A percentile compares a stretch with the other conserved stretches of the same genome.
These are phyloP conservation scores for Penicillium cataractarum DNA, from an alignment of 495 filamentous ascomycete genomes.

Conservation along the genomic window DNA sequence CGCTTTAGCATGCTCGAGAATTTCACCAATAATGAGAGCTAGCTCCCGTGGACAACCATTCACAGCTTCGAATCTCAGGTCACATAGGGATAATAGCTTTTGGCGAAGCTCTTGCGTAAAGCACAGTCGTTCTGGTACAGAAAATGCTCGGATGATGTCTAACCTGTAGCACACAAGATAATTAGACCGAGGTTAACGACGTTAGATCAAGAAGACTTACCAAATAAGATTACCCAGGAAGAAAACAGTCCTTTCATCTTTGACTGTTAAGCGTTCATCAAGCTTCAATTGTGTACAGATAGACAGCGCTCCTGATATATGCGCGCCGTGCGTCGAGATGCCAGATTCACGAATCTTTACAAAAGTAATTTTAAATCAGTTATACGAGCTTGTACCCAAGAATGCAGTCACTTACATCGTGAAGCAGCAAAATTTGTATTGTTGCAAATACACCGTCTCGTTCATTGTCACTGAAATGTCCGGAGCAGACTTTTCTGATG, in stretches of 20 bases:
- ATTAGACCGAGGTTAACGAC: not conserved
- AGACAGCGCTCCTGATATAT: conserved; percentile 46
- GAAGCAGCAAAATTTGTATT: conserved; percentile 44
- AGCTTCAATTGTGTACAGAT: conserved; percentile 40
- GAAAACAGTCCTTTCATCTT: conserved; percentile 38
- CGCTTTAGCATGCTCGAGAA: conserved; percentile 38
- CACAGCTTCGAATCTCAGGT: conserved; percentile 39
- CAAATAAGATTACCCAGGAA: conserved; percentile 45
- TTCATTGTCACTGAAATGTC: conserved; percentile 32
- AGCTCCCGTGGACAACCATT: conserved; percentile 43
- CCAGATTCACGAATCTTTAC: conserved; percentile 41
- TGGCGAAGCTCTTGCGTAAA: conserved; percentile 40
- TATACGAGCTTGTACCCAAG: not conserved
- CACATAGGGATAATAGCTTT: conserved; percentile 31
- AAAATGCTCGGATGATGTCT: conserved; percentile 44
- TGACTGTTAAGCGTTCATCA: conserved; percentile 28
- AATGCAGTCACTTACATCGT: conserved; percentile 36
- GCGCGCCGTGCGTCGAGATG: conserved; percentile 41
- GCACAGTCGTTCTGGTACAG: conserved; percentile 36
- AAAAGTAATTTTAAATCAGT: not conserved
- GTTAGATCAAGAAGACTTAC: conserved; percentile 15
- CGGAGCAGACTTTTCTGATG: conserved; percentile 34
- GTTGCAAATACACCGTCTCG: conserved; percentile 41
- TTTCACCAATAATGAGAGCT: conserved; percentile 38
- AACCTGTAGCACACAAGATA: conserved; percentile 24